phyloP scores from a whole-genome alignment of 2,329 filamentous ascomycete species.

The Macrophomina phaseolina region DNA sequence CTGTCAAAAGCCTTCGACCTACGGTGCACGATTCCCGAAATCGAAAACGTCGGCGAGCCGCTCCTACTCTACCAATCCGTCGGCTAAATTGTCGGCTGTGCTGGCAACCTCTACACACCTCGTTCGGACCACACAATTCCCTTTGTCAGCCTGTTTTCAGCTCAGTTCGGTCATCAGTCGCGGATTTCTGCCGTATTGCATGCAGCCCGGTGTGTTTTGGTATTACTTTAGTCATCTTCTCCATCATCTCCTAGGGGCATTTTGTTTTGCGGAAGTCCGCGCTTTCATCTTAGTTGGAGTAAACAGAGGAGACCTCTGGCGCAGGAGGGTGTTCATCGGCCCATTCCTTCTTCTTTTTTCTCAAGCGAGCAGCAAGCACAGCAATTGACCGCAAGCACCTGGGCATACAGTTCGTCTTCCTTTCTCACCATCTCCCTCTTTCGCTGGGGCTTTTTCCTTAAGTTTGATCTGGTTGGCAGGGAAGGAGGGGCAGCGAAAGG shows the following conservation, averaged over 20 bases:
- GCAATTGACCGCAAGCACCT: slow-evolving; percentile 17
- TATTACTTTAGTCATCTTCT: slow-evolving; percentile 20
- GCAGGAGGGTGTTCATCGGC: slow-evolving; percentile 20
- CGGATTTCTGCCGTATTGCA: slow-evolving; percentile 17
- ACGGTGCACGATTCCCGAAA: slow-evolving; percentile 98
- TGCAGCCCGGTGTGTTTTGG: slow-evolving; percentile 25
- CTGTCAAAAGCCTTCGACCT: slow-evolving; percentile 98
- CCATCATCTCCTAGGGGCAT: slow-evolving; percentile 11
- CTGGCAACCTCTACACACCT: not conserved
- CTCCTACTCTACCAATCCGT: slow-evolving; percentile 77
- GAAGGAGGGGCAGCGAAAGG: not conserved
- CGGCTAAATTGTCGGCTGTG: slow-evolving; percentile 7
- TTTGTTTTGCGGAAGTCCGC: not conserved
- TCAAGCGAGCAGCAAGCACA: slow-evolving; percentile 22
- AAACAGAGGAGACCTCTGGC: slow-evolving; percentile 25
- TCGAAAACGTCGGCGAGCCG: slow-evolving; percentile 96
- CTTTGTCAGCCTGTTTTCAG: slow-evolving; percentile 6
- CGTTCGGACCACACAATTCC: not conserved
- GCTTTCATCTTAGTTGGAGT: slow-evolving; percentile 16
- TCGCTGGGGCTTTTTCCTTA: slow-evolving; percentile 4
- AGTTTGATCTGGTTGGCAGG: slow-evolving; percentile 6
- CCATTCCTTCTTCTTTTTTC: slow-evolving; percentile 5
- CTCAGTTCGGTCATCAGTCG: slow-evolving; percentile 10
- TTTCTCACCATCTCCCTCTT: not conserved
- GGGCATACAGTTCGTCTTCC: slow-evolving; percentile 12